These are phyloP conservation scores for Xanthoparmelia taractica DNA, from an alignment of 495 filamentous ascomycete genomes.

Conservation along the genomic window DNA sequence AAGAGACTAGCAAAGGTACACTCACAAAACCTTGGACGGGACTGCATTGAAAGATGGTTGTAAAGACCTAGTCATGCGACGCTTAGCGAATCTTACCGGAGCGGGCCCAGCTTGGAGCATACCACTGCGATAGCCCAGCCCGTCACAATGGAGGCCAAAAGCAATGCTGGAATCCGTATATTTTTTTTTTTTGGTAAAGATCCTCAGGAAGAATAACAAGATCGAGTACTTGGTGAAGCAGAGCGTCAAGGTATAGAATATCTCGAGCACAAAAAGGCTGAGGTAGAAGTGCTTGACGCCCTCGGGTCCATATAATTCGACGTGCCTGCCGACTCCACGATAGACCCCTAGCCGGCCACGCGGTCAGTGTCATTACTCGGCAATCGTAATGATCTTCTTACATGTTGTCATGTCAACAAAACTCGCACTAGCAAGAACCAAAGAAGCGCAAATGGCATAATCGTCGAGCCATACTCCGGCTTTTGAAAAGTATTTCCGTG, in stretches of 20 bases:
- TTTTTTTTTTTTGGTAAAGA: conserved; percentile 7
- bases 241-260: conserved; percentile 11
- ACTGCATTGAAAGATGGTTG: conserved; percentile 12
- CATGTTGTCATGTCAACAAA: conserved; percentile 5
- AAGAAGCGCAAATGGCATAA: conserved; percentile 3
- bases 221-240: conserved; percentile 16
- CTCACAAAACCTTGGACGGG: conserved; percentile 9
- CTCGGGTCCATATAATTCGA: conserved; percentile 7
- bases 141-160: conserved; percentile 3
- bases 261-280: conserved; percentile 13
- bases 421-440: conserved; percentile 4
- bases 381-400: conserved; percentile 4
- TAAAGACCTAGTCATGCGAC: conserved; percentile 1
- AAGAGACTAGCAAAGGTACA: not conserved
- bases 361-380: not conserved
- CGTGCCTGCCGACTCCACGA: conserved; percentile 12
- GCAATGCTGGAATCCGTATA: conserved; percentile 1
- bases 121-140: conserved; percentile 16
- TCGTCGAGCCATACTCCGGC: conserved; percentile 13
- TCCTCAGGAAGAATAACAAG: conserved; percentile 8
- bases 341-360: conserved; percentile 3
- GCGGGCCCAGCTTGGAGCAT: not conserved
- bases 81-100: not conserved
- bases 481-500: conserved; percentile 8
- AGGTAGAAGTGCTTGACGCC: conserved; percentile 1